Conservation (phyloP, 2,329 filamentous ascomycete genomes). For the Penicillium concentricum region DNA sequence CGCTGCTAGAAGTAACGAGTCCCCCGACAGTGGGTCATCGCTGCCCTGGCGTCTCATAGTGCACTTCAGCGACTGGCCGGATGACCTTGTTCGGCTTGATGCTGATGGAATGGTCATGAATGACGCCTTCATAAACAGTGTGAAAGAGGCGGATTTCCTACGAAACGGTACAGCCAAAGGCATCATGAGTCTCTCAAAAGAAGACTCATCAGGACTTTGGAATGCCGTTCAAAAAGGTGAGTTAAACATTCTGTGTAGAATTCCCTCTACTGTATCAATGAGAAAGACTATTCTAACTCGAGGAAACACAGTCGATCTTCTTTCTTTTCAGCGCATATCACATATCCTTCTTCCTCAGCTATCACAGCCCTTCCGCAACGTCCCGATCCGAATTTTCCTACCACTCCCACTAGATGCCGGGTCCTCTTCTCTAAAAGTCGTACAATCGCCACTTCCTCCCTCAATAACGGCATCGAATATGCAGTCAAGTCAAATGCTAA, state of each 20-base stretch:
- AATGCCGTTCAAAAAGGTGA: slow-evolving; percentile 70
- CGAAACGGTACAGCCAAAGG: slow-evolving; percentile 84
- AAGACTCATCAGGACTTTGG: slow-evolving; percentile 81
- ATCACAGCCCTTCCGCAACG: slow-evolving; percentile 70
- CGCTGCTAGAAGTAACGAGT: slow-evolving; percentile 17
- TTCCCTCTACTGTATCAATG: neutral
- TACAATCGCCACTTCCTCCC: slow-evolving; percentile 71
- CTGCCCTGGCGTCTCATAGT: slow-evolving; percentile 65
- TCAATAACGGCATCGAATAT: slow-evolving; percentile 33
- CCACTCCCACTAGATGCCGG: slow-evolving; percentile 60
- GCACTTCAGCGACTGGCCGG: slow-evolving; percentile 59
- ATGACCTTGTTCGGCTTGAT: slow-evolving; percentile 59
- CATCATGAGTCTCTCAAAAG: slow-evolving; percentile 84
- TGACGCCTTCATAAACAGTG: slow-evolving; percentile 67
- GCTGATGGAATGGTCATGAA: slow-evolving; percentile 56
- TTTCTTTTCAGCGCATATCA: slow-evolving; percentile 71
- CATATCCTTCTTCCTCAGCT: slow-evolving; percentile 68
- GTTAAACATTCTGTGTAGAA: slow-evolving; percentile 17
- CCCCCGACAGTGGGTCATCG: slow-evolving; percentile 17
- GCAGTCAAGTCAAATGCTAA: slow-evolving; percentile 24
- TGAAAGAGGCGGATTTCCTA: slow-evolving; percentile 82
- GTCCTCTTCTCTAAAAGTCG: slow-evolving; percentile 57
- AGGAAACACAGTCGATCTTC: slow-evolving; percentile 62
- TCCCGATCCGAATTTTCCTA: slow-evolving; percentile 88
- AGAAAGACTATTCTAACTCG: neutral